Conservation (phyloP, 108 stramenopile species). For the Schizochytrium sp. region DNA sequence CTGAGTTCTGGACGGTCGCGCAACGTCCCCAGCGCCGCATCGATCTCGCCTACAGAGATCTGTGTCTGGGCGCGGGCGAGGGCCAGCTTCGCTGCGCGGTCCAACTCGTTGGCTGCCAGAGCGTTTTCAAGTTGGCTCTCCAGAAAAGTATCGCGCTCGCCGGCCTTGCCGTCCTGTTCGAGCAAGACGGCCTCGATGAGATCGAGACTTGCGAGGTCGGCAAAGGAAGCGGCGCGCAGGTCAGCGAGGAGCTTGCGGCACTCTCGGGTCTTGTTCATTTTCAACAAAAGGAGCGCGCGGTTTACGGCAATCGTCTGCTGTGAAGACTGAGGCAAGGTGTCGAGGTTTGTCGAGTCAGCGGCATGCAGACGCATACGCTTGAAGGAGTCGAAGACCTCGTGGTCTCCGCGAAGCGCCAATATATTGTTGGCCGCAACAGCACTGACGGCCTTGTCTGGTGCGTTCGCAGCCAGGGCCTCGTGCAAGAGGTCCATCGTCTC, state of each 20-base stretch:
- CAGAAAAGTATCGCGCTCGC: neutral
- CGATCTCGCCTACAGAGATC: neutral
- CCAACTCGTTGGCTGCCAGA: neutral
- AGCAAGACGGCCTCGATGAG: neutral
- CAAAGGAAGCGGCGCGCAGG: neutral
- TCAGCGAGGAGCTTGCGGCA: neutral
- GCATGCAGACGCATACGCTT: neutral
- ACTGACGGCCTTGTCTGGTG: neutral
- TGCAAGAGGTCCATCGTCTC: neutral
- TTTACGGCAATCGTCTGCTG: neutral
- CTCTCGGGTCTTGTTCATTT: neutral
- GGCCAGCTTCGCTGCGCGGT: neutral
- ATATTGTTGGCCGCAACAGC: neutral
- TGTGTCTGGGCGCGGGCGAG: neutral
- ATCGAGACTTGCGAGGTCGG: neutral
- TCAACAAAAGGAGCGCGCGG: neutral
- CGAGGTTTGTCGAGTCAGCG: neutral
- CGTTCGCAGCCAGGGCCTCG: neutral
- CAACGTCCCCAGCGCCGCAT: neutral
- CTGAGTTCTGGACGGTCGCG: neutral
- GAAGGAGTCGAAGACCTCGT: constrained; percentile 15
- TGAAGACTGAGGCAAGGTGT: neutral
- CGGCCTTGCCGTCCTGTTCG: neutral
- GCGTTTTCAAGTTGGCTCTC: neutral
- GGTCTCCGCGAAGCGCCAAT: constrained; percentile 3